Evolutionary conservation across 2,329 filamentous ascomycete species (phyloP), one percentile per base, ranked within the genome.

Genomic region (Fusarium sp.): DNA sequence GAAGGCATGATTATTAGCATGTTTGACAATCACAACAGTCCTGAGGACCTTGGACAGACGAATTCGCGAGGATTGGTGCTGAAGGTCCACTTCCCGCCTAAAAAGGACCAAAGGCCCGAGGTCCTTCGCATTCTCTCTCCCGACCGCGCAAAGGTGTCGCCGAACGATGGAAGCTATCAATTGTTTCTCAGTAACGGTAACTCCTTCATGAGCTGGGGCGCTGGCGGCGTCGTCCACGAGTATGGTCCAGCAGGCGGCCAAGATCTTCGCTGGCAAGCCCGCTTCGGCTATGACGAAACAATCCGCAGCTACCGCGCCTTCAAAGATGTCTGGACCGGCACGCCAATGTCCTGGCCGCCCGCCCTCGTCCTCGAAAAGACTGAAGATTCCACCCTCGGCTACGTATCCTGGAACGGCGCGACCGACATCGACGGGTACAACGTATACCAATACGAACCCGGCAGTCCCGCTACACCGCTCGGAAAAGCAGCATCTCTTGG

Each of bases 11-110:
- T 67, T 1, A 65, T 81, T 13, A 79, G 75, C 52, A 58, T 81
- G 34, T 79, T 79, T 41, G 77, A 81, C 71, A 81, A 81, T 45
- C 77, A 75, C 45, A 79, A 79, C 28, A 75, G 50, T 3, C 43
- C 63, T 0, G 67, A 72, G 13, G 67, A 69, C 2, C 43, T 30
- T 3, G 58, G 58, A 2, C 56, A 41, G 25, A 59, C 49, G 4
- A 44, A 58, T 2, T 69, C 67, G 0, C 39, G 72, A 4, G 71
- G 64, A 1, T 46, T 76, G 4, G 9, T 71, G 0, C 11, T 76
- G 0, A 55, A 62, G 21, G 11, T 76, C 1, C 39, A 58, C 10
- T 50, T 74, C 4, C 75, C 74, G 0, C 74, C 74, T 0, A 30
- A 69, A 3, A 5, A 34, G 1, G 23, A 51, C 0, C 28, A 71